A percentile compares a stretch with the other conserved stretches of the same genome.
These are phyloP conservation scores for Trichoderma gracile DNA, from an alignment of 2,329 filamentous ascomycete genomes.

Conservation along the genomic window DNA sequence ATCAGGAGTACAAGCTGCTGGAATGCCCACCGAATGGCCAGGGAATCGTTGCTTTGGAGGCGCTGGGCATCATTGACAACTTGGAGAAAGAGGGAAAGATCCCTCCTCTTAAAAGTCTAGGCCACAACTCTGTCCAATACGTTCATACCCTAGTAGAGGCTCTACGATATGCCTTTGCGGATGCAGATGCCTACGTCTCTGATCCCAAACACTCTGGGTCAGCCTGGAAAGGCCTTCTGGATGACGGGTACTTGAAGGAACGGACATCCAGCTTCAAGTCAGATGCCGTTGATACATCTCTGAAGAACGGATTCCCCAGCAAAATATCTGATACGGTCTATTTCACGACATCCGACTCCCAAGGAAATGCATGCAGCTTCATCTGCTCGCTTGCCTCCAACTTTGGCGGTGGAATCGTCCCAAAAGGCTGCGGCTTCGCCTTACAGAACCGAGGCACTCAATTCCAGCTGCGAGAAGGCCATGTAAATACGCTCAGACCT, in stretches of 20 bases:
- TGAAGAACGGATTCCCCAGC: slow-evolving; percentile 14
- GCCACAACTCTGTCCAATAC: slow-evolving; percentile 14
- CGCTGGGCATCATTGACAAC: slow-evolving; percentile 12
- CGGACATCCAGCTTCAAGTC: background rate
- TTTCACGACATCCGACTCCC: slow-evolving; percentile 8
- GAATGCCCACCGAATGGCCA: slow-evolving; percentile 21
- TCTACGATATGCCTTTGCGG: slow-evolving; percentile 11
- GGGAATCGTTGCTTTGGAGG: slow-evolving; percentile 16
- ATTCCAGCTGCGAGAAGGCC: background rate
- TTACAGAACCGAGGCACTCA: slow-evolving; percentile 15
- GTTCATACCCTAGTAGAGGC: slow-evolving; percentile 10
- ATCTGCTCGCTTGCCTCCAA: slow-evolving; percentile 21
- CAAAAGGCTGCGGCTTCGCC: slow-evolving; percentile 10
- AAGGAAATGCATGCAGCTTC: slow-evolving; percentile 22
- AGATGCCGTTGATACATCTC: background rate
- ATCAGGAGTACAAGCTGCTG: slow-evolving; percentile 9
- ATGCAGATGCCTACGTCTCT: slow-evolving; percentile 15
- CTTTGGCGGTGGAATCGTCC: slow-evolving; percentile 20
- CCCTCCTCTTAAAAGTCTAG: background rate
- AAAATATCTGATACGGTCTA: slow-evolving; percentile 15
- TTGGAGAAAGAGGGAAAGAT: slow-evolving; percentile 14
- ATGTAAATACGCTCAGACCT: slow-evolving; percentile 5
- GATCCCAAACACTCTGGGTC: slow-evolving; percentile 15
- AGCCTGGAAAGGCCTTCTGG: background rate
- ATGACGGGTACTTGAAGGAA: slow-evolving; percentile 5